Percentiles rank a stretch among this genome's conserved stretches.
These are phyloP conservation scores for Cajanus cajan DNA, from an alignment of 306 rosid species.

Conservation along the genomic window DNA sequence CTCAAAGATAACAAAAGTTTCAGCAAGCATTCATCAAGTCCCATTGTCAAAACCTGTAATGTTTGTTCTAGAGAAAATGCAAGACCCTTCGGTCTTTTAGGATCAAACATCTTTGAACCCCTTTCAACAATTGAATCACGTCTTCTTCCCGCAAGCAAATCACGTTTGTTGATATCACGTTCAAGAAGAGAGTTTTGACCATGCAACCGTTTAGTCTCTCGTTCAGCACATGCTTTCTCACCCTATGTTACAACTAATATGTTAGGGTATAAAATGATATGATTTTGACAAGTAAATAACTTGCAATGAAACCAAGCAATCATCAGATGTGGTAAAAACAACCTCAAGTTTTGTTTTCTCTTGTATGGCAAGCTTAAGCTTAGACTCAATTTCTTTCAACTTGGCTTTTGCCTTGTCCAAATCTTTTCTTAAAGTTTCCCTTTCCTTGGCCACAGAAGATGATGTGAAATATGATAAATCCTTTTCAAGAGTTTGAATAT, in stretches of 20 bases:
- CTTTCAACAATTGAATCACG: conserved; percentile 64
- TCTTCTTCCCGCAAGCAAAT: conserved; percentile 75
- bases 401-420: conserved; percentile 68
- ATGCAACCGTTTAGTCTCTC: conserved; percentile 72
- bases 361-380: conserved; percentile 78
- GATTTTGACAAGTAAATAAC: conserved; percentile 11
- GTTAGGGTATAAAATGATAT: conserved; percentile 21
- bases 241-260: conserved; percentile 50
- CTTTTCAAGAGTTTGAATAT: conserved; percentile 66
- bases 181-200: conserved; percentile 84
- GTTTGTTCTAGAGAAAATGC: conserved; percentile 54
- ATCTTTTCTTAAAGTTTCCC: conserved; percentile 72
- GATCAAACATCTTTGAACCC: conserved; percentile 60
- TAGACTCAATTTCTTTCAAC: conserved; percentile 78
- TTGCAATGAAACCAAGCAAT: conserved; percentile 25
- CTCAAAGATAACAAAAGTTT: conserved; percentile 23
- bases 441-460: conserved; percentile 71
- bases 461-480: conserved; percentile 62
- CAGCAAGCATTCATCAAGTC: conserved; percentile 20
- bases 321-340: conserved; percentile 22
- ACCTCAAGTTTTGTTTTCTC: conserved; percentile 96
- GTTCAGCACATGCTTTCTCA: conserved; percentile 72
- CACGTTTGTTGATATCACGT: conserved; percentile 73
- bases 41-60: conserved; percentile 53
- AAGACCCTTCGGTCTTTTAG: conserved; percentile 53